Evolutionary conservation across 495 filamentous ascomycete genomes (phyloP), one percentile per base, ranked within the genome.

Genomic region (Aspergillus heteromorphus): DNA sequence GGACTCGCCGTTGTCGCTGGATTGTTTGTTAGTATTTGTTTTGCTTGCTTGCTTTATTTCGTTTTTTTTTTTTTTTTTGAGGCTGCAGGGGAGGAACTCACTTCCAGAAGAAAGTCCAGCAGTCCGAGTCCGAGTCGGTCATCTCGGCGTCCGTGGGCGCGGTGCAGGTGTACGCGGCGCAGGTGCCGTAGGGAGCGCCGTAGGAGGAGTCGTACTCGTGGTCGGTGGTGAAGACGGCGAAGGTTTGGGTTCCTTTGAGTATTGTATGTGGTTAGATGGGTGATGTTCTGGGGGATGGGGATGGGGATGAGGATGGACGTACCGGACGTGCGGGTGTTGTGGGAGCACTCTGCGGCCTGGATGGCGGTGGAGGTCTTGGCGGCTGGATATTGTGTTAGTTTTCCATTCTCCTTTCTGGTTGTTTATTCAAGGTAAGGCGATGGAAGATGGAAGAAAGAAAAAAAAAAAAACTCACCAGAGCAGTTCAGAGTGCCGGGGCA

Each of bases 101-200:
- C 55, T 53, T 61, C 67, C 69, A 72, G 55, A 66, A 72, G 57
- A 72, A 72, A 11, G 62, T 59, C 69, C 69, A 72, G 55, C 63
- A 69, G 48, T 72, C 68, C 2, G 49, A 52, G 19, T 66, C 52
- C 11, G 27, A 55, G 47, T 65, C 61, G 1, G 55, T 59, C 50
- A 67, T 31, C 21, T 68, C 56, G 17, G 30, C 21, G 18, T 23
- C 49, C 10, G 60, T 66, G 0, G 68, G 66, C 11, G 66, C 53
- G 17, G 59, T 57, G 48, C 69, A 70, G 9, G 69, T 72, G 55
- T 72, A 72, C 7, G 69, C 69, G 18, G 52, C 59, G 59, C 69
- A 72, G 4, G 69, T 72, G 2, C 69, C 69, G 59, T 72, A 72
- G 17, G 67, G 69, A 13, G 65, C 65, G 34, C 67, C 69, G 49